A percentile compares a stretch with the other conserved stretches of the same genome.
Conservation (phyloP, 2,329 filamentous ascomycete species). For the Xylaria sp. region DNA sequence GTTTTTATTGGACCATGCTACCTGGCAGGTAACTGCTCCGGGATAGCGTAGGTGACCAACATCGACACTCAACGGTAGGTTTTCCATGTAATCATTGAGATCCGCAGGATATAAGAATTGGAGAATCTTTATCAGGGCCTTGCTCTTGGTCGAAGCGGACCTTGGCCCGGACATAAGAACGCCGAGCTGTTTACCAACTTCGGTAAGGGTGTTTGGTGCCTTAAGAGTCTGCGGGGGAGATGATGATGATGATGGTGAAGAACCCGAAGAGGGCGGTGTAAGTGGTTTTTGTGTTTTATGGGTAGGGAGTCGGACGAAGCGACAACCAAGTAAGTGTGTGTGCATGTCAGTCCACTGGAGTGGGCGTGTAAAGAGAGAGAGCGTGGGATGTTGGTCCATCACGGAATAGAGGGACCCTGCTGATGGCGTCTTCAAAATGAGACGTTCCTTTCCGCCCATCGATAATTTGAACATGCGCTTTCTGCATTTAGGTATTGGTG, state of each 20-base stretch:
- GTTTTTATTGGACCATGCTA: slow-evolving; percentile 61
- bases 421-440: slow-evolving; percentile 53
- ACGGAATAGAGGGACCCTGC: slow-evolving; percentile 64
- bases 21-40: slow-evolving; percentile 49
- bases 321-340: slow-evolving; percentile 58
- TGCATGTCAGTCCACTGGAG: slow-evolving; percentile 68
- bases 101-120: not conserved
- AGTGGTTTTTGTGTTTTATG: slow-evolving; percentile 56
- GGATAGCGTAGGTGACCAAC: not conserved
- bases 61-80: not conserved
- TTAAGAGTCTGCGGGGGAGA: slow-evolving; percentile 41
- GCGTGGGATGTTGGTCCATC: slow-evolving; percentile 60
- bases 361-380: slow-evolving; percentile 62
- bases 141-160: not conserved
- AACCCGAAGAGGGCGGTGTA: not conserved
- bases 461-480: not conserved
- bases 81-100: not conserved
- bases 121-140: not conserved
- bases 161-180: not conserved
- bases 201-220: not conserved
- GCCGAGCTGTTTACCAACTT: not conserved
- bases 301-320: slow-evolving; percentile 57
- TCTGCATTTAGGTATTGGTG: not conserved
- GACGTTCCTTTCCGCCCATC: slow-evolving; percentile 42
- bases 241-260: slow-evolving; percentile 46